Evolutionary conservation across 129 eudicot genomes (phyloP).

Genomic region (Ambrosia trifida): DNA sequence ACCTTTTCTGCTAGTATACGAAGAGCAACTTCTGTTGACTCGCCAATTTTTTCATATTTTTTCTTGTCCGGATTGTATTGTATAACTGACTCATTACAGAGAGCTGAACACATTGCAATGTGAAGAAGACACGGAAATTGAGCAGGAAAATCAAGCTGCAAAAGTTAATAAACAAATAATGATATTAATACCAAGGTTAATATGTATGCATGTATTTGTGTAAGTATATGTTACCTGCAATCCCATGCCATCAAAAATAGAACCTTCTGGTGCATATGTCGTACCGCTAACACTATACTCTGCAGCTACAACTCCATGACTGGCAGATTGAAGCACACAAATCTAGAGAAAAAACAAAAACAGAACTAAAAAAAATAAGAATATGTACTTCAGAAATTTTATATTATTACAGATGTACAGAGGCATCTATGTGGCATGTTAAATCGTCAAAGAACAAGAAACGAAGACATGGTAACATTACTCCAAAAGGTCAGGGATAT

Average conservation of each 20-base stretch:
- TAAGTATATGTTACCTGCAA: slow-evolving; percentile 43
- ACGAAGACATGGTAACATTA: neutral
- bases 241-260: slow-evolving; percentile 63
- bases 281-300: slow-evolving; percentile 88
- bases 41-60: slow-evolving; percentile 92
- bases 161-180: slow-evolving; percentile 9
- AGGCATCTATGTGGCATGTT: slow-evolving; percentile 7
- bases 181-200: neutral
- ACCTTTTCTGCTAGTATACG: slow-evolving; percentile 98
- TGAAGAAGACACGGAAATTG: slow-evolving; percentile 94
- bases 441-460: slow-evolving; percentile 17
- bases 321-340: slow-evolving; percentile 80
- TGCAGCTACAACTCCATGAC: slow-evolving; percentile 50
- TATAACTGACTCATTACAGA: slow-evolving; percentile 88
- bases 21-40: slow-evolving; percentile 99
- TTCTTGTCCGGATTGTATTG: slow-evolving; percentile 96
- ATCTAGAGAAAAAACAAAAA: slow-evolving; percentile 42
- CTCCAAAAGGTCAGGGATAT: slow-evolving; percentile 8
- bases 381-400: neutral
- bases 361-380: neutral
- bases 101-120: slow-evolving; percentile 98
- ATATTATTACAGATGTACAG: neutral
- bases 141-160: slow-evolving; percentile 96
- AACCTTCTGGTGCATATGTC: slow-evolving; percentile 96
- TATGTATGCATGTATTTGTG: neutral